phyloP scores from a whole-genome alignment of 306 rosid species.

The Fragaria nilgerrensis region DNA sequence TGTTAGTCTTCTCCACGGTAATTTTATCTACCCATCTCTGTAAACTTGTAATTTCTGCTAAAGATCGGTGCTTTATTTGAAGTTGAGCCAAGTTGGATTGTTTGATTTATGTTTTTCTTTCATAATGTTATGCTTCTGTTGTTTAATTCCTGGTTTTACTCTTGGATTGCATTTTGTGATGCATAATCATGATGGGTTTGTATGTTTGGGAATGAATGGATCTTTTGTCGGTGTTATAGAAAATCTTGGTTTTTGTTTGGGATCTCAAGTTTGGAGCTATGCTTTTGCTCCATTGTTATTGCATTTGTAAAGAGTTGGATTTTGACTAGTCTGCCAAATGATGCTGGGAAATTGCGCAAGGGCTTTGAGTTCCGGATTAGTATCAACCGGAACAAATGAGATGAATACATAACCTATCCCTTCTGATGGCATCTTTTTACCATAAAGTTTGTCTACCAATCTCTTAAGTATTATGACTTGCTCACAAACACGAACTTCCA shows the following conservation, averaged over 20 bases:
- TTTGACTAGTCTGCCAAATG: conserved; percentile 37
- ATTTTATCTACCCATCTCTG: not conserved
- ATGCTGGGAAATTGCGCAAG: conserved; percentile 58
- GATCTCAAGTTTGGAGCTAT: conserved; percentile 10
- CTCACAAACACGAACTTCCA: not conserved
- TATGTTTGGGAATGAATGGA: not conserved
- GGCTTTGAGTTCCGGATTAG: conserved; percentile 44
- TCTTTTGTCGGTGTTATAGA: not conserved
- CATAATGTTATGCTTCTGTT: not conserved
- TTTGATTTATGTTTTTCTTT: not conserved
- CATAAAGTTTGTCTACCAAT: not conserved
- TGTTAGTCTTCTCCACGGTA: conserved; percentile 2
- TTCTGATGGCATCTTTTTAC: conserved; percentile 40
- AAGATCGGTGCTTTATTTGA: not conserved
- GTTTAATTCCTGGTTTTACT: not conserved
- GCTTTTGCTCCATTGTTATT: not conserved
- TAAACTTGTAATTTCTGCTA: not conserved
- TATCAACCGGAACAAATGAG: conserved; percentile 33
- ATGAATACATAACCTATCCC: conserved; percentile 35
- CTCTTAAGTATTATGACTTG: not conserved
- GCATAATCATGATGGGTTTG: not conserved
- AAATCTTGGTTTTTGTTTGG: not conserved
- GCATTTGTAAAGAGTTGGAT: not conserved
- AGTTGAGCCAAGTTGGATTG: not conserved
- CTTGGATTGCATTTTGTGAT: not conserved